Base-by-base conservation (phyloP, 2,329 filamentous ascomycete species). In the Colletotrichum sansevieriae region DNA sequence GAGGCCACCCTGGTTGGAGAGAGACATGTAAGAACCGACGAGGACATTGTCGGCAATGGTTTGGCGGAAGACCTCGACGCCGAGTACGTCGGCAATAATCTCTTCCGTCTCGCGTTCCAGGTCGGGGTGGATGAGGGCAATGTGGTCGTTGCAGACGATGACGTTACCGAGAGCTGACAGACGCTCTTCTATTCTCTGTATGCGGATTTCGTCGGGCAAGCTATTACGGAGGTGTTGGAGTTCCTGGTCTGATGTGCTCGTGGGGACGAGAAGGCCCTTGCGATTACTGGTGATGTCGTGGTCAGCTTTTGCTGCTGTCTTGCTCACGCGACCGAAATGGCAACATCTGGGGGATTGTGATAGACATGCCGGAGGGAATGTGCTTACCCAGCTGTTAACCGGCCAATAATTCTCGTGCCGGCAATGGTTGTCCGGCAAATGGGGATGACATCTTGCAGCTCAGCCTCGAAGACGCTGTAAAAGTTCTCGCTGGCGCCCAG, bases 401-500 rank as follows among this genome's bases (percentile, higher is more conserved):
- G 91, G 69, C 96, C 96, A 77, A 99, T 92, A 81, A 99, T 99
- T 77, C 96, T 90, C 44, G 95, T 98, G 75, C 96, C 96, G 71
- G 95, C 95, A 80, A 99, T 98, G 67, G 95, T 98, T 74, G 94
- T 95, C 83, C 96, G 93, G 82, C 94, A 96, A 81, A 98, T 98
- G 74, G 96, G 96, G 76, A 99, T 95, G 72, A 98, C 90, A 84
- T 98, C 96, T 85, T 97, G 94, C 71, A 99, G 88, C 85, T 99
- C 96, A 72, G 95, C 91, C 87, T 99, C 96, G 84, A 99, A 98
- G 80, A 98, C 89, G 85, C 93, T 95, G 90, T 98, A 98, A 83
- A 99, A 99, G 88, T 98, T 98, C 87, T 98, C 95, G 78, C 94
- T 97, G 75, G 93, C 95, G 78, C 96, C 96, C 73, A 97, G 90